Evolutionary conservation across 768 basidiomycete genomes (phyloP), one percentile per base, ranked within the genome.

Genomic region (Leccinum sublutescens): DNA sequence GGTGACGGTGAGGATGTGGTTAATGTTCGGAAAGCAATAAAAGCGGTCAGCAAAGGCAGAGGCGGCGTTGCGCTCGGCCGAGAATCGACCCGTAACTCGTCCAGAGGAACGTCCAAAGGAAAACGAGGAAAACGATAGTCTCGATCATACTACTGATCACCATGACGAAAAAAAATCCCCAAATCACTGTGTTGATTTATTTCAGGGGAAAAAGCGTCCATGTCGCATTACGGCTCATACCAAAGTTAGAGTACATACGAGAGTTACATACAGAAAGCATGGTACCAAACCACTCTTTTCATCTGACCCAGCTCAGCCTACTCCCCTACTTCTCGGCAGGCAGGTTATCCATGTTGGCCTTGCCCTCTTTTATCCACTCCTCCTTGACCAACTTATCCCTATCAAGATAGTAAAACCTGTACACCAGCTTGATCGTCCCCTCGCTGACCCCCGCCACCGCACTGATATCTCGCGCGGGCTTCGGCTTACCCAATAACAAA

Each of bases 381-480:
- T 89, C 79, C 75, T 91, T 91, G 54, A 93, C 88, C 76, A 95
- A 66, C 78, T 85, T 88, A 70, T 88, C 86, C 77, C 77, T 87
- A 51, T 87, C 87, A 9, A 75, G 71, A 67, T 86, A 90, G 71
- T 93, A 91, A 66, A 91, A 70, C 63, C 87, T 80, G 73, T 95
- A 95, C 57, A 93, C 91, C 74, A 94, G 75, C 76, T 92, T 92
- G 71, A 98, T 95, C 52, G 97, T 98, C 53, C 92, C 88, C 72
- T 98, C 96, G 70, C 93, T 95, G 19, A 98, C 94, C 10, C 95
- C 94, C 3, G 93, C 95, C 11, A 98, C 93, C 15, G 80, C 78
- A 62, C 90, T 90, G 68, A 99, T 95, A 68, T 98, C 93, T 75
- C 86, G 86, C 51, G 89, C 82, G 23, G 85, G 81, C 75, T 91